Conservation (phyloP, 768 basidiomycete genomes). For the Mrakia gelida region DNA sequence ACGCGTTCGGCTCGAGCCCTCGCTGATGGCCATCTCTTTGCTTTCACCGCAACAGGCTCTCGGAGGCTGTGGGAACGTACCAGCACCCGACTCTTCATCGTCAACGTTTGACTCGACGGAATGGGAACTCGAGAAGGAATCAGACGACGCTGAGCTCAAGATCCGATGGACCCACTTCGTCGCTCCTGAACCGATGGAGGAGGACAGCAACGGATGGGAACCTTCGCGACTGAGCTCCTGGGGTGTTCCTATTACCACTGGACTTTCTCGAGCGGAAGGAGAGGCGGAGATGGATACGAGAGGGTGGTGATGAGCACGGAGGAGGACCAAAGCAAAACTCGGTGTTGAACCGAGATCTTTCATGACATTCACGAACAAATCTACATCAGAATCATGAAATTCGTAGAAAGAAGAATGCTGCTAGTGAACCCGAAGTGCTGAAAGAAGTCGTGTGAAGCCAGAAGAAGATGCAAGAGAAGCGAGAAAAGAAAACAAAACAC, state of each 20-base stretch:
- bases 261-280: not conserved
- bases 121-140: constrained; percentile 6
- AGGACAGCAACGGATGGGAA: not conserved
- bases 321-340: not conserved
- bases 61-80: constrained; percentile 27
- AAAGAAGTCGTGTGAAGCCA: too few relatives aligned
- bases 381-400: too few relatives aligned
- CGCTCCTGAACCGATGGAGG: not conserved
- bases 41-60: constrained; percentile 1
- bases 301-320: not conserved
- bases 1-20: not conserved
- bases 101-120: not conserved
- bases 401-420: too few relatives aligned
- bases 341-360: not conserved
- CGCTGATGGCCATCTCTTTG: not conserved
- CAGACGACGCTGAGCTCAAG: not conserved
- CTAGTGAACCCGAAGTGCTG: too few relatives aligned
- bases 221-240: too few relatives aligned
- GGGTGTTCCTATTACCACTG: too few relatives aligned
- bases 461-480: too few relatives aligned
- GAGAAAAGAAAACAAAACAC: too few relatives aligned
- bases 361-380: not conserved
- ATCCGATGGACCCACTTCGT: constrained; percentile 7
- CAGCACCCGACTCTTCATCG: not conserved
- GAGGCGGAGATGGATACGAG: constrained; percentile 11